These are phyloP conservation scores for Phytophthora aleatoria DNA, from an alignment of 352 stramenopile genomes.

Conservation along the genomic window DNA sequence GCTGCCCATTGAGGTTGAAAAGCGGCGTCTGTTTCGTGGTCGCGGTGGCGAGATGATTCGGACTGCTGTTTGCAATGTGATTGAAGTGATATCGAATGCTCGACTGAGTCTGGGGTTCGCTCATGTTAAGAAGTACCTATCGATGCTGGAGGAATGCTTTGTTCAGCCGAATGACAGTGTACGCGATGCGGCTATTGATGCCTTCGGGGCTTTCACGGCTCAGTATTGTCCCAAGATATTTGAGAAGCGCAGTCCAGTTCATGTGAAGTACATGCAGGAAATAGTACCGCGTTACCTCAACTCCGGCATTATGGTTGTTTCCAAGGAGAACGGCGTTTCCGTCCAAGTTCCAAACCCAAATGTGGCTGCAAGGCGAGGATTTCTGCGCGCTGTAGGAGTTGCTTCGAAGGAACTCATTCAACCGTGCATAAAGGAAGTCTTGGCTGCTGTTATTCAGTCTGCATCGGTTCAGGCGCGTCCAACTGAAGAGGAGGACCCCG, in stretches of 20 bases:
- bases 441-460: slow-evolving; percentile 51
- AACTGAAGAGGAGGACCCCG: slow-evolving; percentile 89
- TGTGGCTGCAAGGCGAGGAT: slow-evolving; percentile 64
- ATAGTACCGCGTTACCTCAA: slow-evolving; percentile 70
- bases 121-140: slow-evolving; percentile 80
- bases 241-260: slow-evolving; percentile 43
- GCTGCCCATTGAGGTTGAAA: slow-evolving; percentile 91
- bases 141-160: slow-evolving; percentile 91
- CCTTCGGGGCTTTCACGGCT: slow-evolving; percentile 83
- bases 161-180: slow-evolving; percentile 94
- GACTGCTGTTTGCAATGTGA: slow-evolving; percentile 92
- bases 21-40: slow-evolving; percentile 94
- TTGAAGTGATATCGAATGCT: slow-evolving; percentile 87
- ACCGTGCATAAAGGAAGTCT: slow-evolving; percentile 54
- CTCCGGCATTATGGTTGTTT: slow-evolving; percentile 43
- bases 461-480: slow-evolving; percentile 51
- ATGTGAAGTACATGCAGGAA: slow-evolving; percentile 52
- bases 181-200: slow-evolving; percentile 86
- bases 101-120: slow-evolving; percentile 59
- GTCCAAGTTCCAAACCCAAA: slow-evolving; percentile 56
- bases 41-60: slow-evolving; percentile 96
- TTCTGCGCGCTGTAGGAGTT: slow-evolving; percentile 58
- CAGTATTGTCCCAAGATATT: slow-evolving; percentile 89
- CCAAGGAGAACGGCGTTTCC: slow-evolving; percentile 28
- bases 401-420: slow-evolving; percentile 54